Base-by-base conservation (phyloP, 2,329 filamentous ascomycete genomes). In the Botrytis cinerea region DNA sequence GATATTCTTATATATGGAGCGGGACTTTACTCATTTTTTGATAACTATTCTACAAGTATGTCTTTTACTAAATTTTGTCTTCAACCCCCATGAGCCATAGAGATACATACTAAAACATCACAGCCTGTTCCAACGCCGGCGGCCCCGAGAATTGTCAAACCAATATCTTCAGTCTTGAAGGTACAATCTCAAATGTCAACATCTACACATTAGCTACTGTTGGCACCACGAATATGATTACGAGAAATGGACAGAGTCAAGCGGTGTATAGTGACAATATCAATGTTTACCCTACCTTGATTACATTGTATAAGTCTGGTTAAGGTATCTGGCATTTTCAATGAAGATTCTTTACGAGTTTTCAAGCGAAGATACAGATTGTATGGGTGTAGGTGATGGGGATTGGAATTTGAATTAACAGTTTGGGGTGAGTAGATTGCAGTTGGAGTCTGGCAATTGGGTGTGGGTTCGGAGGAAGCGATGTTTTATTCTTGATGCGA, bases 21-120 rank as follows among this genome's bases (percentile, higher is more conserved):
- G 0, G 88, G 88, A 0, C 76, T 89, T 5, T 90, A 90, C 80
- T 85, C 82, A 69, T 90, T 89, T 83, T 90, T 89, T 83, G 83
- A 87, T 78, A 85, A 88, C 81, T 90, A 89, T 81, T 85, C 71
- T 43, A 75, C 71, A 25, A 77, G 78, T 79, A 72, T 69, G 76
- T 74, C 6, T 35, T n/a, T 12, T 7, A 46, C 45, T 54, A 4
- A 7, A 4, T 40, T 9, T 3, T 1, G 20, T 45, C 25, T 16
- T 51, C 2, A 16, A n/a, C 16, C 16, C 18, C 32, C 8, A n/a
- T 18, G 16, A 51, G 38, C 32, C 20, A 32, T 51, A 18, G 6
- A 32, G 2, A 68, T 40, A 22, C 32, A 22, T 25, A 62, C 51
- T 70, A 71, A 73, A 46, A 35, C 20, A 25, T 63, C 70, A 69